Base-by-base conservation (phyloP, 2,329 filamentous ascomycete species). In the Curvularia eragrostidis region DNA sequence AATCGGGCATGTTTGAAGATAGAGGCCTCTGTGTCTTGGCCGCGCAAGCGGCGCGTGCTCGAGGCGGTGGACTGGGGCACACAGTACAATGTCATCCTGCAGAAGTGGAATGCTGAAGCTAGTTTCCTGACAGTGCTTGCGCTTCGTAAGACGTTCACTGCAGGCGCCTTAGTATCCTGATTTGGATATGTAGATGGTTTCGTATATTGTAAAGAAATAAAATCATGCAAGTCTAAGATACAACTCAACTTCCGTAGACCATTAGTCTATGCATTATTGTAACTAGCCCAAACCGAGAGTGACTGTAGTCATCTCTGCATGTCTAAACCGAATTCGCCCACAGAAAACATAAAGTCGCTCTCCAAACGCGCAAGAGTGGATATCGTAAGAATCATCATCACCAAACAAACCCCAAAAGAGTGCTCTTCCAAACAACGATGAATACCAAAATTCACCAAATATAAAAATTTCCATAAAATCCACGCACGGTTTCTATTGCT, bases 401-500 rank as follows among this genome's bases (percentile, higher is more conserved):
- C 42, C 5, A 44, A 57, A 28, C 48, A 30, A 47, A 36, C 18
- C 9, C 47, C 23, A 44, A 18, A 13, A 43, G 19, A 43, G 26
- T 9, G 34, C 32, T 15, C 12, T 19, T 18, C 3, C 24, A 15
- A 30, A 13, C 21, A 36, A 36, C 8, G 15, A 36, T 36, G 23
- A 39, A 39, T 39, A 18, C 21, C 47, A 38, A 2, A 30, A 9
- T 8, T 4, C 18, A 5, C 23, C 13, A 26, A 28, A 26, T 6
- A 19, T 19, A 28, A 7, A 15, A 2, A n/a, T 6, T 15, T 15
- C 19, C 5, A 9, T 5, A 15, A 21, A 24, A n/a, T 10, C 19
- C 43, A 42, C 19, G 26, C 43, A 41, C 48, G 34, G 54, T 24
- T 48, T 50, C 62, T 65, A 70, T 59, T 69, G 64, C 15, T 52